A percentile compares a stretch with the other conserved stretches of the same genome.
phyloP scores from a whole-genome alignment of 305 asterid species.

The Fraxinus floribunda region DNA sequence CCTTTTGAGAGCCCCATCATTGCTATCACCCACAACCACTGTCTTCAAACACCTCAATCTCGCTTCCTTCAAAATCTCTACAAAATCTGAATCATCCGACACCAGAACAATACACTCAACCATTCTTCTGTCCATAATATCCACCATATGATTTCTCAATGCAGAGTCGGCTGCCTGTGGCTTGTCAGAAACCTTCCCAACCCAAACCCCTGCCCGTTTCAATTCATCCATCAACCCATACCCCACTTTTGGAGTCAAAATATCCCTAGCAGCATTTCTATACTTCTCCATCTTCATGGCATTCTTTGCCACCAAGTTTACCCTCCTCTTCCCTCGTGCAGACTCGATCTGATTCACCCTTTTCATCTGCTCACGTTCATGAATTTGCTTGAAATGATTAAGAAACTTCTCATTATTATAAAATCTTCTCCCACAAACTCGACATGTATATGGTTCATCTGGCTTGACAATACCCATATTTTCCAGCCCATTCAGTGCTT shows the following conservation, averaged over 20 bases:
- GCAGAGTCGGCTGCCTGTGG: slow-evolving; percentile 79
- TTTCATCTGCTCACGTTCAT: slow-evolving; percentile 73
- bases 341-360: slow-evolving; percentile 77
- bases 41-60: slow-evolving; percentile 73
- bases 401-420: slow-evolving; percentile 51
- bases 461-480: slow-evolving; percentile 51
- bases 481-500: slow-evolving; percentile 51
- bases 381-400: slow-evolving; percentile 81
- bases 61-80: slow-evolving; percentile 69
- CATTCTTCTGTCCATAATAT: slow-evolving; percentile 64
- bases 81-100: slow-evolving; percentile 81
- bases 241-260: slow-evolving; percentile 69
- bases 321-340: slow-evolving; percentile 72
- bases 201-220: slow-evolving; percentile 84
- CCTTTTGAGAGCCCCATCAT: slow-evolving; percentile 60
- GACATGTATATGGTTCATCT: slow-evolving; percentile 56
- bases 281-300: slow-evolving; percentile 87
- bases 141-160: slow-evolving; percentile 62
- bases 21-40: slow-evolving; percentile 69
- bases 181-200: slow-evolving; percentile 58
- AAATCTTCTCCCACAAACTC: slow-evolving; percentile 89
- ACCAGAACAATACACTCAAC: slow-evolving; percentile 74
- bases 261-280: slow-evolving; percentile 63
- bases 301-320: slow-evolving; percentile 63
- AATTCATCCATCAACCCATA: slow-evolving; percentile 75